These are phyloP conservation scores for Massarina eburnea DNA, from an alignment of 2,329 filamentous ascomycete species.

Conservation along the genomic window DNA sequence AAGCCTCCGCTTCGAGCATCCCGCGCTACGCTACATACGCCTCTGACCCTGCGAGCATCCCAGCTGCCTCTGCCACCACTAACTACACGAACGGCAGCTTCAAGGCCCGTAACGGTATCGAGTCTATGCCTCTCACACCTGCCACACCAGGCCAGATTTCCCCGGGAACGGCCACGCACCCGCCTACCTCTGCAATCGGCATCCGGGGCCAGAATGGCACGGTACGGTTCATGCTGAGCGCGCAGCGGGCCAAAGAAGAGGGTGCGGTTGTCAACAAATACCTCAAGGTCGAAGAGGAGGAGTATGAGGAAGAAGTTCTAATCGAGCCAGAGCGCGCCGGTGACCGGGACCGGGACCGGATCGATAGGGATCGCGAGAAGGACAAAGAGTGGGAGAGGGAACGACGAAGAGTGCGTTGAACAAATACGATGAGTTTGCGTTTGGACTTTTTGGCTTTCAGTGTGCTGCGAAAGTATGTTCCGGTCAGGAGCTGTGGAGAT, in stretches of 20 bases:
- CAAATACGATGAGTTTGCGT: neutral
- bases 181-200: slow-evolving; percentile 41
- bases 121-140: slow-evolving; percentile 39
- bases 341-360: slow-evolving; percentile 5
- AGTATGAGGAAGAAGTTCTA: slow-evolving; percentile 71
- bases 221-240: slow-evolving; percentile 85
- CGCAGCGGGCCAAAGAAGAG: slow-evolving; percentile 72
- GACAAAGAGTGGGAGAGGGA: slow-evolving; percentile 18
- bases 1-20: slow-evolving; percentile 65
- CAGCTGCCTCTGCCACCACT: slow-evolving; percentile 13
- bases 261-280: slow-evolving; percentile 66
- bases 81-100: slow-evolving; percentile 15
- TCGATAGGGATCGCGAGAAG: slow-evolving; percentile 12
- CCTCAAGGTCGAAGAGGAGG: slow-evolving; percentile 73
- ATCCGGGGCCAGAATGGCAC: slow-evolving; percentile 66
- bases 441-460: neutral
- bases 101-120: slow-evolving; percentile 39
- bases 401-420: slow-evolving; percentile 30
- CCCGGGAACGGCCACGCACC: slow-evolving; percentile 25
- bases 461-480: no score
- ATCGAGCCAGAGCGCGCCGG: slow-evolving; percentile 19
- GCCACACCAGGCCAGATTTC: slow-evolving; percentile 51
- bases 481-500: no score
- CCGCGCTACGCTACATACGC: slow-evolving; percentile 61
- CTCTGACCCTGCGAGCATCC: slow-evolving; percentile 21